A percentile compares a stretch with the other conserved stretches of the same genome.
phyloP scores from a whole-genome alignment of 768 basidiomycete genomes.

The Auricularia cornea region DNA sequence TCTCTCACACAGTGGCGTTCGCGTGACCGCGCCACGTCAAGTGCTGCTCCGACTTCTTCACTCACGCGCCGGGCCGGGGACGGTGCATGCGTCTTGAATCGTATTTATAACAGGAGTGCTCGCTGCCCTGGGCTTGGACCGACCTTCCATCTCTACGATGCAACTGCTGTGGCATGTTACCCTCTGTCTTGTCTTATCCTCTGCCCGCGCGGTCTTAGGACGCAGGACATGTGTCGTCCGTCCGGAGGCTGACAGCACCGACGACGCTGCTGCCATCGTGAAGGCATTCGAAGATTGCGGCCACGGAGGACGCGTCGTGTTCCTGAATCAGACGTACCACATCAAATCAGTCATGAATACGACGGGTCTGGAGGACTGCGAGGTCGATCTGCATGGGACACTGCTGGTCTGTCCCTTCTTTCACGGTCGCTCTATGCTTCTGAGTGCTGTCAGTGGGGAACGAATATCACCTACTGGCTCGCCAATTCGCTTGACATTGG shows the following conservation, averaged over 20 bases:
- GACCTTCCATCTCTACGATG: no score
- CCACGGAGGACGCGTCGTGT: conserved; percentile 17
- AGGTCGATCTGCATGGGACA: conserved; percentile 28
- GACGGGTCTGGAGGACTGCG: conserved; percentile 24
- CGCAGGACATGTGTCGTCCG: conserved; percentile 8
- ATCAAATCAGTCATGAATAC: conserved; percentile 27
- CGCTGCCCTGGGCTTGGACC: no score
- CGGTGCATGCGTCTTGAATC: no score
- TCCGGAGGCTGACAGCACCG: conserved; percentile 13
- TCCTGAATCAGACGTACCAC: conserved; percentile 27
- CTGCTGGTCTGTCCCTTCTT: conserved; percentile 23
- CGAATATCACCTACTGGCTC: conserved; percentile 32
- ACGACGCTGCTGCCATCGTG: conserved; percentile 19
- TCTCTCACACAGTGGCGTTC: no score
- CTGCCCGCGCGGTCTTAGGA: neutral
- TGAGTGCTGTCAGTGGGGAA: conserved; percentile 19
- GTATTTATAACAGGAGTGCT: no score
- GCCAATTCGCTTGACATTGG: conserved; percentile 25
- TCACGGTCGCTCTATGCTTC: neutral
- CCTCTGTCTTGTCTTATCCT: neutral
- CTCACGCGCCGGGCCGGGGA: no score
- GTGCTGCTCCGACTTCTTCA: no score
- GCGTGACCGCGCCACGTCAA: no score
- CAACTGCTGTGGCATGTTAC: no score
- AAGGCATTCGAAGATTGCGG: conserved; percentile 16